Evolutionary conservation across 371 early-diverging fungal species (phyloP).

Genomic region (Mortierella sp.): DNA sequence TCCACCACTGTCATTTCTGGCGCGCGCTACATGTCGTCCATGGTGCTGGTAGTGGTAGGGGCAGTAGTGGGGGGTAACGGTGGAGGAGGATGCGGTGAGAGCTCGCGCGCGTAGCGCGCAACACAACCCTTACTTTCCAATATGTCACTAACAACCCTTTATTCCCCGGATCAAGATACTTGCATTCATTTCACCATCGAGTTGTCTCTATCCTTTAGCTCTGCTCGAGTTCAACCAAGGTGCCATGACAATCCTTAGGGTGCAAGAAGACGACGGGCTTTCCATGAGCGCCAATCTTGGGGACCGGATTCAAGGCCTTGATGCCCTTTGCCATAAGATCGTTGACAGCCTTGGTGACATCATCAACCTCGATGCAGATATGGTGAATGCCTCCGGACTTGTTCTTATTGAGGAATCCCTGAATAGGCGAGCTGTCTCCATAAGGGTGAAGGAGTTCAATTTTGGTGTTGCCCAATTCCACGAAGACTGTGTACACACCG

Average conservation of each 20-base stretch:
- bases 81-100: no score
- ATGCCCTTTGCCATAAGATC: conserved; percentile 68
- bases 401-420: conserved; percentile 80
- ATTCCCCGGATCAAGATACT: no score
- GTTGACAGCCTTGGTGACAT: conserved; percentile 68
- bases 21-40: no score
- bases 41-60: no score
- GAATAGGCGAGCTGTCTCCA: conserved; percentile 79
- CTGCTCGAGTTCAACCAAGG: conserved; percentile 81
- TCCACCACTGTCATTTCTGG: no score
- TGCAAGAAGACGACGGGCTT: conserved; percentile 84
- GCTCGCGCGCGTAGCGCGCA: no score
- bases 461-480: conserved; percentile 83
- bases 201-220: conserved; percentile 13
- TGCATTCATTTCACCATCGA: no score
- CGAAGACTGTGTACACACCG: conserved; percentile 86
- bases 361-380: conserved; percentile 80
- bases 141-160: no score
- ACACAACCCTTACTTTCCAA: no score
- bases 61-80: no score
- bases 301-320: conserved; percentile 70
- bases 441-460: conserved; percentile 80
- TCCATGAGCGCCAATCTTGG: conserved; percentile 86
- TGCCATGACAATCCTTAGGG: conserved; percentile 86
- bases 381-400: conserved; percentile 84